phyloP scores from a whole-genome alignment of 352 stramenopile genomes.

The Phytophthora aleatoria region DNA sequence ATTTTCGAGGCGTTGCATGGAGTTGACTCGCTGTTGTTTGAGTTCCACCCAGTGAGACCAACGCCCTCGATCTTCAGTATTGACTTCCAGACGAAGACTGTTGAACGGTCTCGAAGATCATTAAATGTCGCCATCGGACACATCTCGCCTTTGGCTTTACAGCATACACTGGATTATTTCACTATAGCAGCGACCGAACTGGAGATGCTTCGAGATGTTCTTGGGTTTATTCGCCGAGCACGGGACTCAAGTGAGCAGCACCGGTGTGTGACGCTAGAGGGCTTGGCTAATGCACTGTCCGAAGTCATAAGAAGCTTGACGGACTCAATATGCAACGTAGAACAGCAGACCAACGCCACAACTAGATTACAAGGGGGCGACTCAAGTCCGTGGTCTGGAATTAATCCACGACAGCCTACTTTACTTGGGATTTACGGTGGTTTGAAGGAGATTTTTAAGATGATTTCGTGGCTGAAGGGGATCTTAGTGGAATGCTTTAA shows the following conservation, averaged over 20 bases:
- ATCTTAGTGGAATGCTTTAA: conserved; percentile 43
- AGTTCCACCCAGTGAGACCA: conserved; percentile 21
- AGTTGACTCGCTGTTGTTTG: conserved; percentile 57
- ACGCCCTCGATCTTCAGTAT: conserved; percentile 37
- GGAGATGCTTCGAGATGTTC: conserved; percentile 55
- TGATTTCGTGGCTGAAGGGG: conserved; percentile 50
- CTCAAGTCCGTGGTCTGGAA: conserved; percentile 31
- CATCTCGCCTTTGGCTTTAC: conserved; percentile 52
- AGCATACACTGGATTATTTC: conserved; percentile 39
- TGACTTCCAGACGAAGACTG: conserved; percentile 34
- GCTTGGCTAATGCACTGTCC: conserved; percentile 51
- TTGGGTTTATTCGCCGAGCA: conserved; percentile 26
- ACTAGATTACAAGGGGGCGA: conserved; percentile 5
- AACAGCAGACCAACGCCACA: conserved; percentile 17
- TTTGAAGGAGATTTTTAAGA: conserved; percentile 49
- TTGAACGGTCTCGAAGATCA: conserved; percentile 34
- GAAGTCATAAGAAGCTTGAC: conserved; percentile 32
- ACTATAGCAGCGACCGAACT: conserved; percentile 46
- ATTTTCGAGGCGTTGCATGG: conserved; percentile 66
- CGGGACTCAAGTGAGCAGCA: conserved; percentile 20
- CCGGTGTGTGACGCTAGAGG: conserved; percentile 49
- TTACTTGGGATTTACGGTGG: conserved; percentile 48
- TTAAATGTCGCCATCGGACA: conserved; percentile 44
- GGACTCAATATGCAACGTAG: conserved; percentile 29
- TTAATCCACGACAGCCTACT: conserved; percentile 38